phyloP scores from a whole-genome alignment of 1,139 yeast genomes.

The Yamadazyma jaroonii region DNA sequence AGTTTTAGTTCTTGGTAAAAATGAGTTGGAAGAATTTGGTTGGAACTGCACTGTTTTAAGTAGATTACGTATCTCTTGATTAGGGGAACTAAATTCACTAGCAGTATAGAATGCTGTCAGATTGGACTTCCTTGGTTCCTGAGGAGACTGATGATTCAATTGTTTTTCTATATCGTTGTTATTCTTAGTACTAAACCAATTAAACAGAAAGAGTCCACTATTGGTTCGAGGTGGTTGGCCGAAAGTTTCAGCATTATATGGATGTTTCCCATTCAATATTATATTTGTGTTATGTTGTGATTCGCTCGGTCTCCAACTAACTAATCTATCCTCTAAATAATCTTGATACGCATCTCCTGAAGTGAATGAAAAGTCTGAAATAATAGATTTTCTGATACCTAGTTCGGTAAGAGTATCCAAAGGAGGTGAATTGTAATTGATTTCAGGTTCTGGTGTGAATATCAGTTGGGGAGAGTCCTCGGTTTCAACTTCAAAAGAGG shows the following conservation, averaged over 20 bases:
- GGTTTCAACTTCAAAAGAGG: constrained; percentile 8
- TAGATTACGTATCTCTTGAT: constrained; percentile 6
- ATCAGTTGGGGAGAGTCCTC: constrained; percentile 8
- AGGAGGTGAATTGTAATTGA: constrained; percentile 1
- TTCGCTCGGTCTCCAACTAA: constrained; percentile 51
- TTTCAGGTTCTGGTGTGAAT: constrained; percentile 1
- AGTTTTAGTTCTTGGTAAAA: constrained; percentile 12
- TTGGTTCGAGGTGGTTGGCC: constrained; percentile 8
- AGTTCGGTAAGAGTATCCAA: not conserved
- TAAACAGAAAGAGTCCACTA: constrained; percentile 5
- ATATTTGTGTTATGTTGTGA: constrained; percentile 39
- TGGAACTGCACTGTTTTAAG: constrained; percentile 7
- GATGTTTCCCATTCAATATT: constrained; percentile 38
- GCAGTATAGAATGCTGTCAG: constrained; percentile 5
- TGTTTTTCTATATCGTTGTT: constrained; percentile 4
- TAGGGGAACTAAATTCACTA: not conserved
- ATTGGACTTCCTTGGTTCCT: not conserved
- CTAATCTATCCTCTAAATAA: constrained; percentile 49
- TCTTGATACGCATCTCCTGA: constrained; percentile 11
- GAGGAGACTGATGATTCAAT: not conserved
- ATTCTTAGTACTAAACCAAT: constrained; percentile 8
- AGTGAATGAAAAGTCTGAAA: constrained; percentile 2
- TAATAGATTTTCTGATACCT: constrained; percentile 6
- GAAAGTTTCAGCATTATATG: constrained; percentile 26
- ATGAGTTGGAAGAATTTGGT: constrained; percentile 21